phyloP scores from a whole-genome alignment of 345 rosid genomes.

The Eucalyptus erythrocorys region DNA sequence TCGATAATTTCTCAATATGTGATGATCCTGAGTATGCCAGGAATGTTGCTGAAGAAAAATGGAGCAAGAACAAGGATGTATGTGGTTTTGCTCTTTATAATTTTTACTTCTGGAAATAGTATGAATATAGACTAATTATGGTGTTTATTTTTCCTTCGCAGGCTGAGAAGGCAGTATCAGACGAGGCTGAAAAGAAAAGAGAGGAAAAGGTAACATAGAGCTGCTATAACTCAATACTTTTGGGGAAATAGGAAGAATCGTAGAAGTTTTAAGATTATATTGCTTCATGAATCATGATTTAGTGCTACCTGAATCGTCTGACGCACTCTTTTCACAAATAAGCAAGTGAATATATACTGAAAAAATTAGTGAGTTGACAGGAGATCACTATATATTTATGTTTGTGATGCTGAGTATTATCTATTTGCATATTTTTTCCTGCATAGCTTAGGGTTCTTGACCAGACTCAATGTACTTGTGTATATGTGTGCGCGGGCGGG shows the following conservation, averaged over 20 bases:
- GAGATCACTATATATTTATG: not conserved
- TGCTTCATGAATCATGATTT: not conserved
- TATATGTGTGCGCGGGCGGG: not conserved
- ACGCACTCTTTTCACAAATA: not conserved
- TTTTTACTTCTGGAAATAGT: not conserved
- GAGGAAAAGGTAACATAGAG: not conserved
- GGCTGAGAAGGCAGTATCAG: conserved; percentile 1
- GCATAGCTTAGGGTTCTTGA: not conserved
- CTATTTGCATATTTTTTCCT: not conserved
- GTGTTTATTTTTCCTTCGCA: not conserved
- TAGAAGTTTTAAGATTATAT: not conserved
- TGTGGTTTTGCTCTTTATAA: not conserved
- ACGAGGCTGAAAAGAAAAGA: not conserved
- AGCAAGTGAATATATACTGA: not conserved
- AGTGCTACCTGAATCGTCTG: not conserved
- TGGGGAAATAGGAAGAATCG: not conserved
- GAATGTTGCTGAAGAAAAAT: conserved; percentile 28
- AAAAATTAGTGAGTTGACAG: not conserved
- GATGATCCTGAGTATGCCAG: conserved; percentile 29
- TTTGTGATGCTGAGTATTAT: not conserved
- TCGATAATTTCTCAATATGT: conserved; percentile 63
- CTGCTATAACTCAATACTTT: not conserved
- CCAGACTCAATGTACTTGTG: not conserved
- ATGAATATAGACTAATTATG: not conserved
- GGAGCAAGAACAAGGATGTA: conserved; percentile 18